These are phyloP conservation scores for Kwoniella shivajii DNA, from an alignment of 1,284 basidiomycete genomes.

Conservation along the genomic window DNA sequence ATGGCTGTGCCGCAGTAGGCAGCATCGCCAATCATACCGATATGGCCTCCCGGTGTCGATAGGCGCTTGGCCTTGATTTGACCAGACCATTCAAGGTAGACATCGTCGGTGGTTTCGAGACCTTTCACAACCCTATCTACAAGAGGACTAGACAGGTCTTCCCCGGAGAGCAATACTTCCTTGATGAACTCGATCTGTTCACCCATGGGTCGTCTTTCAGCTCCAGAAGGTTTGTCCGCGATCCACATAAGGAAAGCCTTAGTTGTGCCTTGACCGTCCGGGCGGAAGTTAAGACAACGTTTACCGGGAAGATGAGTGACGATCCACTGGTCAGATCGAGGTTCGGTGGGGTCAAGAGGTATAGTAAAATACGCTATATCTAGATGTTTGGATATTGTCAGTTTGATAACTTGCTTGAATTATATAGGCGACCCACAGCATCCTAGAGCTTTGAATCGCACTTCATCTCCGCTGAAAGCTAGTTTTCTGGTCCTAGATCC, in stretches of 20 bases:
- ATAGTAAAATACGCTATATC: constrained; percentile 14
- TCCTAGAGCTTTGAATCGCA: constrained; percentile 5
- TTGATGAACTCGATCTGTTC: constrained; percentile 6
- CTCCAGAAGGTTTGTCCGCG: not conserved
- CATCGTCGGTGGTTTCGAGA: constrained; percentile 24
- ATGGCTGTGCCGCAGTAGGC: constrained; percentile 33
- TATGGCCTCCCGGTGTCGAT: constrained; percentile 4
- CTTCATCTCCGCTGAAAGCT: not conserved
- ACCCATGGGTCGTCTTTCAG: not conserved
- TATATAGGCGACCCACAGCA: constrained; percentile 5
- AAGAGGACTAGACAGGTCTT: too few relatives aligned
- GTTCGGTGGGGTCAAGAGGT: not conserved
- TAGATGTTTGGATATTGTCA: not conserved
- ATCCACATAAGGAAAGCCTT: not conserved
- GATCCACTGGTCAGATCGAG: constrained; percentile 5
- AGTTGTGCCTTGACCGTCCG: not conserved
- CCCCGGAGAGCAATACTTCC: constrained; percentile 4
- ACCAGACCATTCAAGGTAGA: constrained; percentile 31
- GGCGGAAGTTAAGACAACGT: constrained; percentile 1
- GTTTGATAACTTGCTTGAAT: not conserved
- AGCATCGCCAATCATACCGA: constrained; percentile 31
- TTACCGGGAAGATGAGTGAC: not conserved
- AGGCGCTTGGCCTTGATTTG: constrained; percentile 20
- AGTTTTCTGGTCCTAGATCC: constrained; percentile 6
- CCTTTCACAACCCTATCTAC: constrained; percentile 15